A percentile compares a stretch with the other conserved stretches of the same genome.
Evolutionary conservation across 202 grass and related monocot genomes (phyloP).

Genomic region (Setaria italica): DNA sequence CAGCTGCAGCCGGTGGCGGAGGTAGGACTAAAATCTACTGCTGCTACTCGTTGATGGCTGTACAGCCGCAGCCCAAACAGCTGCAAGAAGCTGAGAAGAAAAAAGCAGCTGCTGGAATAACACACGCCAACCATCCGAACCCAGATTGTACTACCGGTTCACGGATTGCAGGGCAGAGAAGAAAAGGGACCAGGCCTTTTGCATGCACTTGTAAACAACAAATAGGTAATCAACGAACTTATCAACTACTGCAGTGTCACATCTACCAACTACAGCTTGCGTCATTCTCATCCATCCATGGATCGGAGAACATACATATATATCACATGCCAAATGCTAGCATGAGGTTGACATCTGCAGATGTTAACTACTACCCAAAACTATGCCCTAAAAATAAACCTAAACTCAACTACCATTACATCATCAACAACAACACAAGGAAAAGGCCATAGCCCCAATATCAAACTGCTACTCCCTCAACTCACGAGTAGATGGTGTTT

Average conservation of each 20-base stretch:
- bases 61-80: too few species aligned
- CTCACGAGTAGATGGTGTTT: background rate
- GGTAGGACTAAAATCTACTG: too few species aligned
- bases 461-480: background rate
- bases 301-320: background rate
- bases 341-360: slow-evolving; percentile 38
- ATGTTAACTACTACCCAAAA: slow-evolving; percentile 35
- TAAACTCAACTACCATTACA: slow-evolving; percentile 13
- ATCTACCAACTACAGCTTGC: slow-evolving; percentile 24
- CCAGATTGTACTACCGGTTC: slow-evolving; percentile 40
- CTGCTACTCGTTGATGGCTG: too few species aligned
- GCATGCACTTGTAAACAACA: slow-evolving; percentile 23
- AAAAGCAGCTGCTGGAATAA: slow-evolving; percentile 25
- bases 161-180: slow-evolving; percentile 14
- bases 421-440: slow-evolving; percentile 7
- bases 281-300: background rate
- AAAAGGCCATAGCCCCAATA: too few species aligned
- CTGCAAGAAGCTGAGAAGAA: too few species aligned
- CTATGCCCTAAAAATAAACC: too few species aligned
- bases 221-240: slow-evolving; percentile 19
- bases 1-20: too few species aligned
- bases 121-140: slow-evolving; percentile 30
- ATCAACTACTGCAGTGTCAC: slow-evolving; percentile 39
- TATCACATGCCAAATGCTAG: slow-evolving; percentile 46
- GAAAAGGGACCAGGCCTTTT: slow-evolving; percentile 44